These are phyloP conservation scores for Ambrosia trifida DNA, from an alignment of 129 eudicot genomes.

Conservation along the genomic window DNA sequence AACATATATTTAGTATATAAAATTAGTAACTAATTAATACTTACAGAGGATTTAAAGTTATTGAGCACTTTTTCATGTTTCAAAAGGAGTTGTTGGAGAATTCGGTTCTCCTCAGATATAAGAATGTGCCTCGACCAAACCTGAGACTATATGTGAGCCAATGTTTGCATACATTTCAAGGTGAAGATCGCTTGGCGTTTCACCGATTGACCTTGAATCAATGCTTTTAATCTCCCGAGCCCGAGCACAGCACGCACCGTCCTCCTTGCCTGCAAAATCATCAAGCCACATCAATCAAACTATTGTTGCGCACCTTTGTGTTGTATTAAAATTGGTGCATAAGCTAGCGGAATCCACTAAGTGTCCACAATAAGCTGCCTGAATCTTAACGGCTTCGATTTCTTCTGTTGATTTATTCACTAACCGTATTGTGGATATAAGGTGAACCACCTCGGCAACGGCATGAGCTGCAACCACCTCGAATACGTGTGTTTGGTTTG, in stretches of 20 bases:
- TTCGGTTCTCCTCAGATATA: constrained; percentile 66
- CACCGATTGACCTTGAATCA: constrained; percentile 68
- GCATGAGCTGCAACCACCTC: constrained; percentile 70
- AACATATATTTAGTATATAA: background rate
- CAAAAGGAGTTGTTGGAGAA: constrained; percentile 52
- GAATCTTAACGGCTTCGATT: constrained; percentile 57
- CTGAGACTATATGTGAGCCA: constrained; percentile 70
- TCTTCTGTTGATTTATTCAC: constrained; percentile 56
- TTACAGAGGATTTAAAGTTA: constrained; percentile 48
- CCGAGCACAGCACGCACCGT: constrained; percentile 70
- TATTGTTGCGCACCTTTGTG: background rate
- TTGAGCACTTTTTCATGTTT: constrained; percentile 59
- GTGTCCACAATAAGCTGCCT: constrained; percentile 66
- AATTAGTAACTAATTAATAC: background rate
- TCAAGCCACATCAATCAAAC: background rate
- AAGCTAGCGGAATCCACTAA: constrained; percentile 56
- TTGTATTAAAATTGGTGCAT: background rate
- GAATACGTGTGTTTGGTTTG: constrained; percentile 73
- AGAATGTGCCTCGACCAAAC: constrained; percentile 60
- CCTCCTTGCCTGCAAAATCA: constrained; percentile 57
- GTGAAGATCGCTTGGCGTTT: constrained; percentile 66
- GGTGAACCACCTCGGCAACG: constrained; percentile 73
- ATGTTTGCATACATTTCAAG: constrained; percentile 68
- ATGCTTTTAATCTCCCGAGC: constrained; percentile 57
- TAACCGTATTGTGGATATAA: constrained; percentile 44